Evolutionary conservation across 805 yeast species (phyloP).

Genomic region (Teunomyces stri): DNA sequence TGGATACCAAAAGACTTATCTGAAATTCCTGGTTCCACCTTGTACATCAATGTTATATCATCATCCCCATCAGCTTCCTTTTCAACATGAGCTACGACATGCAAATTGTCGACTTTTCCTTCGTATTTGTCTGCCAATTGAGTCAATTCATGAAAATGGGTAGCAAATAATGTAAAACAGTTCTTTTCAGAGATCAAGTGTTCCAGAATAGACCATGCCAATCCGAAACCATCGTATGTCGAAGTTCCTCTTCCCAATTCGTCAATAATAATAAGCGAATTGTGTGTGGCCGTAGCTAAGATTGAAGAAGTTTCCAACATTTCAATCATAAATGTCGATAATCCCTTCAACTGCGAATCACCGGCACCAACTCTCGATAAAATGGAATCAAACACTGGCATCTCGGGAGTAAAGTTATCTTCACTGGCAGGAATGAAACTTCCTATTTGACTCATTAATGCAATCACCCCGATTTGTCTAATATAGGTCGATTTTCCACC

Average conservation of each 20-base stretch:
- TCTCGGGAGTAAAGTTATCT: slow-evolving; percentile 49
- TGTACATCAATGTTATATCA: slow-evolving; percentile 85
- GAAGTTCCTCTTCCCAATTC: slow-evolving; percentile 93
- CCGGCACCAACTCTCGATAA: slow-evolving; percentile 98
- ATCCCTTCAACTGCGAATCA: slow-evolving; percentile 94
- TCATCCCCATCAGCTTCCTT: slow-evolving; percentile 41
- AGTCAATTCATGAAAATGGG: slow-evolving; percentile 96
- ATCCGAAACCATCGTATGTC: slow-evolving; percentile 94
- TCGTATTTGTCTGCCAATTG: slow-evolving; percentile 61
- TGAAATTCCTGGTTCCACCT: slow-evolving; percentile 94
- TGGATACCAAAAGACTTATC: slow-evolving; percentile 97
- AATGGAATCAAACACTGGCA: slow-evolving; percentile 85
- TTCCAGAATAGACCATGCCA: slow-evolving; percentile 96
- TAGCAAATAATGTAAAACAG: slow-evolving; percentile 88
- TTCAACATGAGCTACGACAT: slow-evolving; percentile 90
- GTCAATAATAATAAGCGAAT: slow-evolving; percentile 84
- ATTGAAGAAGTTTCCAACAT: slow-evolving; percentile 93
- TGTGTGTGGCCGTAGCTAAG: slow-evolving; percentile 70
- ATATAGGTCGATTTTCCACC: slow-evolving; percentile 96
- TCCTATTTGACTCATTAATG: slow-evolving; percentile 86
- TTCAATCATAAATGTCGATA: slow-evolving; percentile 95
- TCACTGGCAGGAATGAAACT: slow-evolving; percentile 75
- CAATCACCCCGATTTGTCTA: slow-evolving; percentile 83
- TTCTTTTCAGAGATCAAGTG: slow-evolving; percentile 66
- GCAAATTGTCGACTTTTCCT: slow-evolving; percentile 70